phyloP scores from a whole-genome alignment of 192 early-diverging fungal species.

The Coemansia javaensis region DNA sequence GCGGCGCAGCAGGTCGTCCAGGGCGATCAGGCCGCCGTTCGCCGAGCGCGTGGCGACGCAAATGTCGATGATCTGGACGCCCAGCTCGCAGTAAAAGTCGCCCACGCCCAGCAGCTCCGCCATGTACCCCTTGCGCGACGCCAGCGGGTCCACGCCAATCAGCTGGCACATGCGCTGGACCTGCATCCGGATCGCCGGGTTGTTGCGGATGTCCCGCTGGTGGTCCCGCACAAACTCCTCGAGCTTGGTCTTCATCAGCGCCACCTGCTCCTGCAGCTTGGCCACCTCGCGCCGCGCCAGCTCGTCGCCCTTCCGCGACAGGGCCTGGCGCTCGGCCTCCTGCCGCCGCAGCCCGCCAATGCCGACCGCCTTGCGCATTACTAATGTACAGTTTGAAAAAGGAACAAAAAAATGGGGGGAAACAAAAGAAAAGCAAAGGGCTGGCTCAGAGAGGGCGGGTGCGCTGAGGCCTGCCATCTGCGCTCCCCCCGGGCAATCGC shows the following conservation, averaged over 20 bases:
- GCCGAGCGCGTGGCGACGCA: conserved; percentile 77
- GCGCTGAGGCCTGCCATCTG: no score
- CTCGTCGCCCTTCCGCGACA: conserved; percentile 39
- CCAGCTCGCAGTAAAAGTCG: conserved; percentile 96
- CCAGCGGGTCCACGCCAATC: conserved; percentile 93
- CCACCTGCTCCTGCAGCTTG: conserved; percentile 64
- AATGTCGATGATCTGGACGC: conserved; percentile 87
- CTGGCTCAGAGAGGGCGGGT: no score
- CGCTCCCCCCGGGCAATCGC: no score
- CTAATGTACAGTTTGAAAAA: neutral
- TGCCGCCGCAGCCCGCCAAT: conserved; percentile 54
- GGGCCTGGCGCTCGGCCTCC: conserved; percentile 42
- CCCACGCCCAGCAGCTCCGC: conserved; percentile 89
- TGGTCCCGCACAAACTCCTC: conserved; percentile 84
- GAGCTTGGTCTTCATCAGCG: conserved; percentile 73
- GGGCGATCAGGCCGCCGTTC: conserved; percentile 89
- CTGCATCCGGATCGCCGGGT: conserved; percentile 80
- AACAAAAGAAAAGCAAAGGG: neutral
- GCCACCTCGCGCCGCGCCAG: conserved; percentile 48
- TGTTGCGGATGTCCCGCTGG: conserved; percentile 78
- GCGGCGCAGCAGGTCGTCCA: conserved; percentile 69
- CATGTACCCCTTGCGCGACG: conserved; percentile 96
- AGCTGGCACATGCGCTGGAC: conserved; percentile 92
- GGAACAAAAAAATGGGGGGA: neutral
- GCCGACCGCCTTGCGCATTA: conserved; percentile 49